Percentiles rank a stretch among this genome's conserved stretches.
phyloP scores from a whole-genome alignment of 805 yeast species.

The Maudiozyma turicensis region DNA sequence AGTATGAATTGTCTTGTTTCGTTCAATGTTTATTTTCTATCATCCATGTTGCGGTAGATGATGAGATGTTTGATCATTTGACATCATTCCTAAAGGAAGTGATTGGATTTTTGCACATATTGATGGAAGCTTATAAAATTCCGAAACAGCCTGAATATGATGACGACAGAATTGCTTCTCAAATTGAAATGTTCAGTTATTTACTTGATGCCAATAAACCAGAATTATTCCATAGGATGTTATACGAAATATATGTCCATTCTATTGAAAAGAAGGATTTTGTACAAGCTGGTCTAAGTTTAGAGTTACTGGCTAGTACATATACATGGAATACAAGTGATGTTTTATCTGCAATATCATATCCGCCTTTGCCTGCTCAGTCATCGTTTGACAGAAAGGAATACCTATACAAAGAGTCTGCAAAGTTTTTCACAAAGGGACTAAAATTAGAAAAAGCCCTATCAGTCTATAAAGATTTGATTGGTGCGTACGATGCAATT shows the following conservation, averaged over 20 bases:
- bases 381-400: constrained; percentile 76
- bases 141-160: constrained; percentile 79
- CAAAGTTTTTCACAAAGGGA: constrained; percentile 59
- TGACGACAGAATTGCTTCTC: constrained; percentile 76
- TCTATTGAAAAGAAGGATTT: constrained; percentile 50
- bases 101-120: constrained; percentile 51
- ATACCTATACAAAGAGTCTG: constrained; percentile 56
- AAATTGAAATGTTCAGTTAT: constrained; percentile 64
- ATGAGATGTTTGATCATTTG: constrained; percentile 46
- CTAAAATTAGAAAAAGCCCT: constrained; percentile 72
- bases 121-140: constrained; percentile 59
- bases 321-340: constrained; percentile 62
- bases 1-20: constrained; percentile 17
- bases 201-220: constrained; percentile 71
- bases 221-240: constrained; percentile 69
- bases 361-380: constrained; percentile 73
- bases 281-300: constrained; percentile 75
- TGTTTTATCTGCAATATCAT: constrained; percentile 43
- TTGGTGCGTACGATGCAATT: constrained; percentile 60
- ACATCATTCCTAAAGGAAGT: constrained; percentile 44
- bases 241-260: constrained; percentile 61
- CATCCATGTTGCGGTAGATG: constrained; percentile 38
- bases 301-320: constrained; percentile 68
- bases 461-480: constrained; percentile 64
- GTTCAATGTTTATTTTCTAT: constrained; percentile 12